Base-by-base conservation (phyloP, 768 basidiomycete species). In the Pilatotrama ljubarskyi region DNA sequence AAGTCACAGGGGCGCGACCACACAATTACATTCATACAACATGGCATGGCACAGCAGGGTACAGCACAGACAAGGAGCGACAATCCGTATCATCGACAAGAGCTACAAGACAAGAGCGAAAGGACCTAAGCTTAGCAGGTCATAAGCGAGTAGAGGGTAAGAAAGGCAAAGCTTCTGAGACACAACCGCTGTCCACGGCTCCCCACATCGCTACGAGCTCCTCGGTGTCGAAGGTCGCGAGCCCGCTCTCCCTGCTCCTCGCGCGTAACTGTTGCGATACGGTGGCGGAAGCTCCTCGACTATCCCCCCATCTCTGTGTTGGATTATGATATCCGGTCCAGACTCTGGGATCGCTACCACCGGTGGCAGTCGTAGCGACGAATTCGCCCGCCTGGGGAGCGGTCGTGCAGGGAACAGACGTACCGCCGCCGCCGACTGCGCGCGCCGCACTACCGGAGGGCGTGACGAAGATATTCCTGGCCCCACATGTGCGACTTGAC, bases 271-370 rank as follows among this genome's bases (percentile, higher is more conserved):
- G 43, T 76, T 73, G 10, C 65, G 61, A 55, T 79, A 78, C 3
- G 78, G 77, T 25, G 78, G 77, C 9, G 77, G 77, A 0, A 77
- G 68, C 57, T 78, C 77, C 25, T 73, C 75, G n/a, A 77, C 74
- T 17, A 72, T 58, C 14, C 73, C 76, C 36, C 72, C 74, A 54
- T 79, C 77, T 32, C 70, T 65, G 64, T 79, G 78, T 58, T 77
- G 77, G 22, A 77, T 72, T 42, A 78, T 70, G 62, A 77, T 70
- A 43, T 76, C 76, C 7, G 69, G 69, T 15, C 62, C 55, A 29
- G 51, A 56, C 13, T 66, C 68, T 6, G 59, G 53, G 54, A 65
- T 65, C 11, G 61, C 29, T 29, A 41, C 50, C 56, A 52, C 48
- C 26, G 59, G 44, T 43, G 58, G 36, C 42, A 61, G 18, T n/a